Base-by-base conservation (phyloP, 495 filamentous ascomycete genomes). In the Podospora comata region DNA sequence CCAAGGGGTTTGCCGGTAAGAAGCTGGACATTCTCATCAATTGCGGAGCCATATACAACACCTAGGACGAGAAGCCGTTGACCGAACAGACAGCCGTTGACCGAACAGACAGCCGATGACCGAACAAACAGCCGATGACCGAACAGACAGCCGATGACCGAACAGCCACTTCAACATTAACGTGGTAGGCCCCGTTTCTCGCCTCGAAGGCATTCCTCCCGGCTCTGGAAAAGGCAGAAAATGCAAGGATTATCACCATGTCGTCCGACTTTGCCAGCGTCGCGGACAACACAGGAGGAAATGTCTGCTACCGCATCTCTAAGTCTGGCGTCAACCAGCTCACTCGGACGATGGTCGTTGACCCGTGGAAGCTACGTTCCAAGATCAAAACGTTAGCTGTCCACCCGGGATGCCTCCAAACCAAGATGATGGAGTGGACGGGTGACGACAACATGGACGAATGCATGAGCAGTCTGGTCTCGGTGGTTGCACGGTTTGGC, bases 241-340 rank as follows among this genome's bases (percentile, higher is more conserved):
- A 34, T 19, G 53, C 48, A 11, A 62, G 64, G 57, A 70, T 70
- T 28, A 66, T 70, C 64, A 70, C 23, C 64, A 34, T 70, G 18
- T 67, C 68, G 27, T 70, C 64, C 0, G 64, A 70, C 58, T 26
- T 62, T n/a, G 68, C 64, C 9, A 67, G 68, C 60, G 63, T 66
- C 39, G 57, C 39, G 58, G 62, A 65, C 44, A 70, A 66, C 64
- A 64, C 20, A n/a, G 68, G 68, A 28, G 68, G 68, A 44, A 69
- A 69, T 26, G 63, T 55, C 6, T 66, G 68, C 68, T 69, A 69
- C 57, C 68, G 68, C 55, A 20, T 69, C 34, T 69, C 68, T 55
- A 69, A 69, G 59, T 15, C 63, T 11, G 68, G 62, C 19, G 55
- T 69, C 57, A 70, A 63, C 58, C 64, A 66, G 60, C 60, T 70